Evolutionary conservation across 23 red algal genomes (phyloP), one percentile per base, ranked within the genome.

Genomic region (Chondrus crispus): DNA sequence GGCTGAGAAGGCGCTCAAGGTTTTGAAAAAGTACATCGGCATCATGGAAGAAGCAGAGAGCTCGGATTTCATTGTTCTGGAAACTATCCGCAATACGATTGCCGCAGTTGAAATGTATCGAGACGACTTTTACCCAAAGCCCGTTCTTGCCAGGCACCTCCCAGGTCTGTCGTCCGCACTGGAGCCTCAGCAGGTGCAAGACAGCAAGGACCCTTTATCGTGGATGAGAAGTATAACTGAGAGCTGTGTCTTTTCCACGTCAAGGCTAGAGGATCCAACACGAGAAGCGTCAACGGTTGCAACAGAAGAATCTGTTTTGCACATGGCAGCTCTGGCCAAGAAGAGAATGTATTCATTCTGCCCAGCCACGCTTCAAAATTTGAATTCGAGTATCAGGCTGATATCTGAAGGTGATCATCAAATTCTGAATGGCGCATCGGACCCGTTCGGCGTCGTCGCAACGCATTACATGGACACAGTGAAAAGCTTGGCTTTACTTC

Each of bases 31-130:
- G 62, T 92, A 92, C 35, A 75, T 92, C 62, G 66, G 49, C 3
- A 92, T 92, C 52, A 54, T 92, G 77, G 89, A 92, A 35, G 63
- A 84, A 24, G 89, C 89, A 35, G 89, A 92, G 38, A 92, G 89
- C 62, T 52, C 89, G 14, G 89, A 92, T 46, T 92, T 84, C 43
- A 82, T 92, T 32, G 89, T 75, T 30, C 41, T 73, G 32, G 89
- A 92, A 48, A 77, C 89, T 18, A 66, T 92, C 37, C 46, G 79
- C 39, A 92, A 92, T 49, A 84, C 89, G 11, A 79, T 92, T 16
- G 63, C 79, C 28, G 72, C 58, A 30, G 20, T 92, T 22, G 62
- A 92, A 50, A 84, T 92, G 79, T 92, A 84, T 52, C 45, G 48
- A 55, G 79, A 82, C 53, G 89, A 92, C 32, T 84, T 78, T 37